Conservation (phyloP, 106 monocot genomes). For the Apostasia ramifera region DNA sequence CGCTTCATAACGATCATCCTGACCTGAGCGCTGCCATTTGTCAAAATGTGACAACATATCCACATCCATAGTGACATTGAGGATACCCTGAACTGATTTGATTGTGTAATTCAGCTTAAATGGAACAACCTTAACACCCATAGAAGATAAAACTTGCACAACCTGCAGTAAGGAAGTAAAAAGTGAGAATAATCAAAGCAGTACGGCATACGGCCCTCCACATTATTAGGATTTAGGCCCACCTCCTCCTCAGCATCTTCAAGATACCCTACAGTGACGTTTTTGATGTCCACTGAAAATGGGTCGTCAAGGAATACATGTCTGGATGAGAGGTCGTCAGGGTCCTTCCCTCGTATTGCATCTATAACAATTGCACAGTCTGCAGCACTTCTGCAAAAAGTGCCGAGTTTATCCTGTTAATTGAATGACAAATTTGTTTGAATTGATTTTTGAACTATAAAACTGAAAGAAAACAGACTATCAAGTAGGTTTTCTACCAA, state of each 20-base stretch:
- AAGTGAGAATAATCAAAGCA: background rate
- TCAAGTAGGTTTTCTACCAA: conserved; percentile 36
- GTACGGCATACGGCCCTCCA: background rate
- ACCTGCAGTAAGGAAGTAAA: conserved; percentile 31
- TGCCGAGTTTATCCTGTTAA: conserved; percentile 92
- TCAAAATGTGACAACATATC: conserved; percentile 90
- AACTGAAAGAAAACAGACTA: background rate
- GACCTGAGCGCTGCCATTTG: conserved; percentile 61
- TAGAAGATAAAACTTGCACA: conserved; percentile 54
- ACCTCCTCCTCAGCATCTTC: conserved; percentile 91
- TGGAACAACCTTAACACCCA: conserved; percentile 75
- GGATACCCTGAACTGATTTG: conserved; percentile 57
- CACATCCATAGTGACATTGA: conserved; percentile 97
- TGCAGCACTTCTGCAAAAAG: conserved; percentile 80
- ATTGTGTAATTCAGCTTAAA: conserved; percentile 81
- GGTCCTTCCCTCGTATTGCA: conserved; percentile 69
- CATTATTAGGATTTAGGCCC: background rate
- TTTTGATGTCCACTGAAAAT: conserved; percentile 76
- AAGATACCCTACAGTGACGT: conserved; percentile 82
- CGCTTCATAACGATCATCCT: conserved; percentile 77
- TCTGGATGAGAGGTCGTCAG: conserved; percentile 76
- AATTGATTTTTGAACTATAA: background rate
- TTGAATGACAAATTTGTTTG: background rate
- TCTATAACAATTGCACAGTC: conserved; percentile 86
- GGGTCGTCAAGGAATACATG: conserved; percentile 59